Conservation (phyloP, 148 eudicot genomes). For the Agrostemma githago region DNA sequence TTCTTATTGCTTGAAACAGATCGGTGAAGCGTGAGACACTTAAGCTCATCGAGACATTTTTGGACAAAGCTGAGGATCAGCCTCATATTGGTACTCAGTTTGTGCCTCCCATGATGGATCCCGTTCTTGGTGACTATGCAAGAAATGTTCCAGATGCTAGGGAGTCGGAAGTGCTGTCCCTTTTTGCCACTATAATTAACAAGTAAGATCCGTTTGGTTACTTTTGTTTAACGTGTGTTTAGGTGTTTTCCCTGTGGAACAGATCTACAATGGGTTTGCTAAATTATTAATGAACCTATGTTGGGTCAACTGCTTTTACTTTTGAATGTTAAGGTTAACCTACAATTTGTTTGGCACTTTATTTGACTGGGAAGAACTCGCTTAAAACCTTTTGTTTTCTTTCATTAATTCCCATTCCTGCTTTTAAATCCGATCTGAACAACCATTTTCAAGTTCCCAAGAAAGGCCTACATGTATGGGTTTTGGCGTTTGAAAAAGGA, state of each 20-base stretch:
- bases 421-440: background rate
- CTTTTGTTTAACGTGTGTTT: background rate
- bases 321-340: background rate
- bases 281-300: background rate
- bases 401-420: background rate
- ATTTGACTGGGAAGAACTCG: background rate
- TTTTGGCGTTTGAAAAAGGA: background rate
- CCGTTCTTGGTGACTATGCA: slow-evolving; percentile 94
- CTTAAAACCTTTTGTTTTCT: background rate
- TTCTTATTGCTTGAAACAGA: slow-evolving; percentile 38
- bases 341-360: background rate
- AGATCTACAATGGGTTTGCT: background rate
- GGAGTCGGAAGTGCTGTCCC: slow-evolving; percentile 96
- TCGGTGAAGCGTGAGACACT: slow-evolving; percentile 96
- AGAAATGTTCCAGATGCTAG: slow-evolving; percentile 98
- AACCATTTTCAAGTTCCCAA: background rate
- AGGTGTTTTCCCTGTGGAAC: background rate
- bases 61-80: slow-evolving; percentile 98
- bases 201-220: slow-evolving; percentile 42
- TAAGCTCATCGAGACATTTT: slow-evolving; percentile 92
- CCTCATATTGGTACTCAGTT: slow-evolving; percentile 92
- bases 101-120: slow-evolving; percentile 99
- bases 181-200: slow-evolving; percentile 93
- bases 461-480: background rate
- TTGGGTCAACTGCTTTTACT: background rate